Conservation (phyloP, 139 green algal species). For the Choricystis sp. region DNA sequence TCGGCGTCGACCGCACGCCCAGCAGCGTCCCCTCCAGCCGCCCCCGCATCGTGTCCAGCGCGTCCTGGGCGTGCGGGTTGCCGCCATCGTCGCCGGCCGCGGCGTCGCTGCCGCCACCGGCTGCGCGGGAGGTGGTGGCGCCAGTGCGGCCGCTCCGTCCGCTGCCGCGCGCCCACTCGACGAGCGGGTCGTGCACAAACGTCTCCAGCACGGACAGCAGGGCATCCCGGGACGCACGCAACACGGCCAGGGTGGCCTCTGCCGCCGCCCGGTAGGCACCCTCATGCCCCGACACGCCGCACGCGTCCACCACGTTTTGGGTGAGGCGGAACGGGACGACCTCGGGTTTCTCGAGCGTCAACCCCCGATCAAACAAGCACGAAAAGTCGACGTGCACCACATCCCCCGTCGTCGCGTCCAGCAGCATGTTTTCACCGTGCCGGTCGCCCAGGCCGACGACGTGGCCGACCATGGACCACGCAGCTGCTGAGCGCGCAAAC, state of each 20-base stretch:
- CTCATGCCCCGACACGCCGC: slow-evolving; percentile 78
- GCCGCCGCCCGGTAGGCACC: slow-evolving; percentile 64
- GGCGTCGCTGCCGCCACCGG: slow-evolving; percentile 1
- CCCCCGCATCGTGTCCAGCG: slow-evolving; percentile 52
- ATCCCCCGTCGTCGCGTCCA: slow-evolving; percentile 40
- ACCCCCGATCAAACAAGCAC: slow-evolving; percentile 82
- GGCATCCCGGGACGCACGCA: slow-evolving; percentile 48
- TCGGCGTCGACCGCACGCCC: slow-evolving; percentile 62
- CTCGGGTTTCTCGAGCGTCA: slow-evolving; percentile 68
- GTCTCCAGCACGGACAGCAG: slow-evolving; percentile 88
- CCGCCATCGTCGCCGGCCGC: slow-evolving; percentile 17
- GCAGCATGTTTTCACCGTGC: slow-evolving; percentile 93
- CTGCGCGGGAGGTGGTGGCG: not conserved
- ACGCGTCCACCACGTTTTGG: slow-evolving; percentile 92
- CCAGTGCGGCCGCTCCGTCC: not conserved
- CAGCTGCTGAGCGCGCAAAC: slow-evolving; percentile 59
- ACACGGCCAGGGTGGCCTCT: slow-evolving; percentile 71
- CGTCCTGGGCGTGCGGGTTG: slow-evolving; percentile 59
- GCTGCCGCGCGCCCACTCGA: slow-evolving; percentile 62
- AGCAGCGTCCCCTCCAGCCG: slow-evolving; percentile 69
- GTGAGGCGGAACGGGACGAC: slow-evolving; percentile 93
- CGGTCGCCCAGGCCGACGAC: slow-evolving; percentile 63
- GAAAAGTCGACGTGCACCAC: slow-evolving; percentile 88
- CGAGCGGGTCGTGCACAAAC: slow-evolving; percentile 92
- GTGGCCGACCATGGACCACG: slow-evolving; percentile 52